phyloP scores from a whole-genome alignment of 768 basidiomycete species.

The Kockovaella imperatae region DNA sequence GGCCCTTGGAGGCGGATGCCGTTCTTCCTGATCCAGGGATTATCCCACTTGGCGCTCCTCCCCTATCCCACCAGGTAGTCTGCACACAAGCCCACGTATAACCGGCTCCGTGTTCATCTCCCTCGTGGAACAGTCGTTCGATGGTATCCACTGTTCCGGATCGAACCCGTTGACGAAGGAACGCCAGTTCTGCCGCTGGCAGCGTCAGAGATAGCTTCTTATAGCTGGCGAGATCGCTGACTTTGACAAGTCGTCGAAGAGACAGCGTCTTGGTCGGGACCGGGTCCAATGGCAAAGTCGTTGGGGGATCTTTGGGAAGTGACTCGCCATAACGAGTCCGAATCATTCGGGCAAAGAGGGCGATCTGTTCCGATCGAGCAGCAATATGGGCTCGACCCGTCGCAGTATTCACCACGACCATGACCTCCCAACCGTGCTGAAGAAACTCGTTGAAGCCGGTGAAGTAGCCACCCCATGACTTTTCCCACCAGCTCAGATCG shows the following conservation, averaged over 20 bases:
- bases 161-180: constrained; percentile 28
- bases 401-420: constrained; percentile 35
- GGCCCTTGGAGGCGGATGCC: constrained; percentile 25
- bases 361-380: constrained; percentile 14
- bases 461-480: constrained; percentile 42
- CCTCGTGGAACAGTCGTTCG: constrained; percentile 31
- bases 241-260: constrained; percentile 32
- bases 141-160: constrained; percentile 27
- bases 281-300: constrained; percentile 23
- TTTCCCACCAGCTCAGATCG: constrained; percentile 38
- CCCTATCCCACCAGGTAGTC: constrained; percentile 43
- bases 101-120: constrained; percentile 29
- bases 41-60: constrained; percentile 23
- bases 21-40: constrained; percentile 30
- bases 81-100: constrained; percentile 38
- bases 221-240: constrained; percentile 36
- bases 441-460: constrained; percentile 41
- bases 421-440: constrained; percentile 42
- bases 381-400: constrained; percentile 35
- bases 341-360: not conserved
- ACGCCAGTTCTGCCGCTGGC: constrained; percentile 37
- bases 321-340: constrained; percentile 31
- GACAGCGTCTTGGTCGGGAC: constrained; percentile 28
- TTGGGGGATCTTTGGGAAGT: constrained; percentile 34
- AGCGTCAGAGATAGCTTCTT: constrained; percentile 39